Conservation (phyloP, 306 rosid genomes). For the Trifolium fragiferum region DNA sequence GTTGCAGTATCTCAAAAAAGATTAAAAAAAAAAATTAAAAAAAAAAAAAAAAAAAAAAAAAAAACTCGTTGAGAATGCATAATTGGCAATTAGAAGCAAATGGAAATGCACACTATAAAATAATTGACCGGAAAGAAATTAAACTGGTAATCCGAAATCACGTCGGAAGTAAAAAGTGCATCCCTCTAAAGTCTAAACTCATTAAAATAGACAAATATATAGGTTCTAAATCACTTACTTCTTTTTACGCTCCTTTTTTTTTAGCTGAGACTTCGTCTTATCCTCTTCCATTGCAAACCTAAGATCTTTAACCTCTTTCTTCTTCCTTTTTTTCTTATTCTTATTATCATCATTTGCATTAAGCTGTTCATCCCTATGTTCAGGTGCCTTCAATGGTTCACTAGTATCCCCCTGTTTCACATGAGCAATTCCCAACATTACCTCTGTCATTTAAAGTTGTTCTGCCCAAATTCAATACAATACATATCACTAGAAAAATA, state of each 20-base stretch:
- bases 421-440: constrained; percentile 36
- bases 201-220: background rate
- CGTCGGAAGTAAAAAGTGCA: background rate
- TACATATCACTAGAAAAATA: constrained; percentile 18
- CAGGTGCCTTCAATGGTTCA: constrained; percentile 41
- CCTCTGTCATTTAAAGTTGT: constrained; percentile 43
- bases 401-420: constrained; percentile 39
- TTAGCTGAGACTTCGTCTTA: constrained; percentile 53
- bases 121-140: background rate
- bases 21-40: too few relatives aligned
- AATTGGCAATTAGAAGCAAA: constrained; percentile 6
- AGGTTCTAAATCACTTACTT: constrained; percentile 54
- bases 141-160: background rate
- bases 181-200: background rate
- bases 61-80: background rate
- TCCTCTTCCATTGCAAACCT: constrained; percentile 65
- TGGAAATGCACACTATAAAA: background rate
- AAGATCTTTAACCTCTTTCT: constrained; percentile 73
- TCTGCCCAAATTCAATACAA: constrained; percentile 39
- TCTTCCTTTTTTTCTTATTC: constrained; percentile 81
- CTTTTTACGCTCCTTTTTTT: constrained; percentile 70
- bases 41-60: too few relatives aligned
- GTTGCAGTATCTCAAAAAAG: background rate
- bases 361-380: constrained; percentile 35
- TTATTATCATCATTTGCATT: constrained; percentile 62